Percentiles rank a stretch among this genome's conserved stretches.
phyloP scores from a whole-genome alignment of 345 rosid species.

The Hibiscus syriacus region DNA sequence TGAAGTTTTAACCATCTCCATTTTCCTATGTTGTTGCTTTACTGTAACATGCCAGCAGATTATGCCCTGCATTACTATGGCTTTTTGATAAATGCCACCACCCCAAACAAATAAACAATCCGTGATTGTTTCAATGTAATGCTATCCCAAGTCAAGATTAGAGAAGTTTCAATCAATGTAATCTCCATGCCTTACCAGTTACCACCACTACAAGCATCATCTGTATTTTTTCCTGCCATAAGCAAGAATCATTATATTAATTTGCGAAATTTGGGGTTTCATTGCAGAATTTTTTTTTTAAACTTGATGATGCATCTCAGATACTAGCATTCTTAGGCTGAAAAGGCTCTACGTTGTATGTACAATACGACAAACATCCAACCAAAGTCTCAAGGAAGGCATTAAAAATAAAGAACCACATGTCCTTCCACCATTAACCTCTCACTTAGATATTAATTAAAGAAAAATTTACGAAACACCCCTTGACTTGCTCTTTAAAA shows the following conservation, averaged over 20 bases:
- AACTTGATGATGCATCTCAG: conserved; percentile 15
- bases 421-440: conserved; percentile 23
- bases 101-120: not conserved
- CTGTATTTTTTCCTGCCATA: not conserved
- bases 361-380: conserved; percentile 48
- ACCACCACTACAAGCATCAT: not conserved
- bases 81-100: too few species aligned
- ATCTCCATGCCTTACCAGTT: not conserved
- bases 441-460: conserved; percentile 18
- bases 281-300: not conserved
- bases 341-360: conserved; percentile 41
- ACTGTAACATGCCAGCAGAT: too few species aligned
- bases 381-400: conserved; percentile 17
- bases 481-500: conserved; percentile 6
- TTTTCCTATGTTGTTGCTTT: not conserved
- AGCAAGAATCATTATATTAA: not conserved
- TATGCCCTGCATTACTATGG: not conserved
- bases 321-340: conserved; percentile 19
- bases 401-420: not conserved
- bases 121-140: not conserved
- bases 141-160: not conserved
- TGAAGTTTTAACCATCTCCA: not conserved
- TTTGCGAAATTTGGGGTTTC: not conserved
- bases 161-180: not conserved
- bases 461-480: conserved; percentile 23